These are phyloP conservation scores for Shiraia sp. DNA, from an alignment of 2,329 filamentous ascomycete species.

Conservation along the genomic window DNA sequence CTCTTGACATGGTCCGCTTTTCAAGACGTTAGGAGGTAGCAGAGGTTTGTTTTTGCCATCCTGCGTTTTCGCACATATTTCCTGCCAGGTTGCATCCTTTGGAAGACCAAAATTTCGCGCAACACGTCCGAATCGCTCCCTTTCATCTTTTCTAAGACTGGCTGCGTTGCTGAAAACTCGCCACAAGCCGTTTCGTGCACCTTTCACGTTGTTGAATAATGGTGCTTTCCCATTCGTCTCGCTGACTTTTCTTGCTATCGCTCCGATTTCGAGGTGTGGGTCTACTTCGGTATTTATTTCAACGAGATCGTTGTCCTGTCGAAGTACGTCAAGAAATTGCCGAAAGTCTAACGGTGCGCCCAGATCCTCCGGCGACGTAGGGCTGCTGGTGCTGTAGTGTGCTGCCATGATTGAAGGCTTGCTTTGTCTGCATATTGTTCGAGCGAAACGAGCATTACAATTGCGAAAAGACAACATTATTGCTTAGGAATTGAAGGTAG, in stretches of 20 bases:
- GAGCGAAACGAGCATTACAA: not conserved
- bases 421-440: not conserved
- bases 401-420: not conserved
- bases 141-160: constrained; percentile 36
- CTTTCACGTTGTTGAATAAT: constrained; percentile 58
- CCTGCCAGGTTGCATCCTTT: constrained; percentile 2
- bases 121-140: constrained; percentile 1
- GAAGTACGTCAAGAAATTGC: constrained; percentile 48
- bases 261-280: constrained; percentile 31
- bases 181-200: constrained; percentile 51
- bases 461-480: not conserved
- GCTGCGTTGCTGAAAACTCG: constrained; percentile 54
- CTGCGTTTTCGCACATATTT: not conserved
- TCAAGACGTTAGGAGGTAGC: not conserved
- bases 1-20: constrained; percentile 1
- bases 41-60: not conserved
- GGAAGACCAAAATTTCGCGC: constrained; percentile 1
- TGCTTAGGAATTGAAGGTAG: not conserved
- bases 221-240: constrained; percentile 51
- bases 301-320: constrained; percentile 13
- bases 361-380: not conserved
- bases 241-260: constrained; percentile 43
- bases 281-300: constrained; percentile 4
- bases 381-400: not conserved
- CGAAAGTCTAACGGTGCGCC: constrained; percentile 3